Base-by-base conservation (phyloP, 1,284 basidiomycete genomes). In the Trametes hirsuta region DNA sequence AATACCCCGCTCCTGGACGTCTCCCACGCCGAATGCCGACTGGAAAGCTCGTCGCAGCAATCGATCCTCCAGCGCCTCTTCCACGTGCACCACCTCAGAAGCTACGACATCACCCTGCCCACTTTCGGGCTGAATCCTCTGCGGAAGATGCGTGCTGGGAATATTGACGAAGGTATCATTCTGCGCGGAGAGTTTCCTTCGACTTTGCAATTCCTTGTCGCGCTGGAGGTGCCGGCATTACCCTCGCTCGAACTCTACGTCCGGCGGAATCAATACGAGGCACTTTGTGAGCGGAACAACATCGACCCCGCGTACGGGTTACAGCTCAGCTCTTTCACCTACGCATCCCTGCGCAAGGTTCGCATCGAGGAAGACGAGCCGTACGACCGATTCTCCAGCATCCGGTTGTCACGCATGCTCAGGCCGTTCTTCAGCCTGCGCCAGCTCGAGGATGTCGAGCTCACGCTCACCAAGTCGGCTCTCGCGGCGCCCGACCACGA, bases 111-210 rank as follows among this genome's bases (percentile, higher is more conserved):
- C 25, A 51, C 53, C 18, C 22, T 63, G 24, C 62, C 62, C n/a
- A 18, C 24, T 10, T 59, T 59, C 46, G 47, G 54, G 42, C 11
- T 37, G 24, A 36, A 53, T 1, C 12, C 21, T 3, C 50, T 59
- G 35, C 21, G 47, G 24, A 44, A 8, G 39, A 51, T 57, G 21
- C 30, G 11, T 8, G 55, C 58, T 54, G 4, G 36, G 24, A 4
- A 44, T 42, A 42, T 47, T 47, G 14, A 18, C 22, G 37, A 39
- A 24, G 37, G 40, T 14, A 34, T 63, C 35, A 39, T 35, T n/a
- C 4, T 63, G 36, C 61, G 58, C 46, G 61, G 61, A 21, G 61
- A 59, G 42, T 46, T 63, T 12, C 54, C 61, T n/a, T 59, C 47
- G 36, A 4, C 39, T 22, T 49, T 54, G 39, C 61, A 59, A 6